Evolutionary conservation across 371 early-diverging fungal genomes (phyloP).

Genomic region (Fennellomyces sp.): DNA sequence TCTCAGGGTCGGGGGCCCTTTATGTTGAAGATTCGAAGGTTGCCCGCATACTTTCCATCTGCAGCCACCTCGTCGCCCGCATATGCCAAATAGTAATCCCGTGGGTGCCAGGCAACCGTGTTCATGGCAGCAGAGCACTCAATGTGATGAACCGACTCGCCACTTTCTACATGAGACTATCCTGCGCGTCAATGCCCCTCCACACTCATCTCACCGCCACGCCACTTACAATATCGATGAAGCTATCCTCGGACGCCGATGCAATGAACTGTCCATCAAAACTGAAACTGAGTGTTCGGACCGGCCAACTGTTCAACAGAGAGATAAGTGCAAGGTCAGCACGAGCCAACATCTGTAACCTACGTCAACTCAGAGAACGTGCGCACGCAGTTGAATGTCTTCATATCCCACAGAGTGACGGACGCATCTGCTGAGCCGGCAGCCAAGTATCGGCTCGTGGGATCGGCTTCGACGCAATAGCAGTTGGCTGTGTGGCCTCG

Average conservation of each 20-base stretch:
- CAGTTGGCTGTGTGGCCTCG: slow-evolving; percentile 83
- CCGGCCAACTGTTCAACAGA: slow-evolving; percentile 69
- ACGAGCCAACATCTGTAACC: slow-evolving; percentile 22
- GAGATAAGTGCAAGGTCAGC: no score
- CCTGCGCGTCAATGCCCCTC: neutral
- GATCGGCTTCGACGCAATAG: slow-evolving; percentile 85
- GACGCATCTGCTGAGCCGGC: slow-evolving; percentile 81
- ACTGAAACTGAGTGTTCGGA: slow-evolving; percentile 83
- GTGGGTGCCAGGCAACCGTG: slow-evolving; percentile 86
- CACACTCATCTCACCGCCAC: neutral
- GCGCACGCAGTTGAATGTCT: slow-evolving; percentile 63
- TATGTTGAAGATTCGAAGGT: slow-evolving; percentile 48
- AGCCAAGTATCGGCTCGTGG: slow-evolving; percentile 75
- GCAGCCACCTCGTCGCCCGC: slow-evolving; percentile 73
- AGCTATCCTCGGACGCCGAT: slow-evolving; percentile 79
- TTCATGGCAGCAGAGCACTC: slow-evolving; percentile 74
- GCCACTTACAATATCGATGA: slow-evolving; percentile 76
- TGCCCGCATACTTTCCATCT: slow-evolving; percentile 52
- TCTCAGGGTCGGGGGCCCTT: slow-evolving; percentile 24
- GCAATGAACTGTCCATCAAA: slow-evolving; percentile 85
- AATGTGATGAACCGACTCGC: slow-evolving; percentile 73
- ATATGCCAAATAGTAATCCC: slow-evolving; percentile 77
- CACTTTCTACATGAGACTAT: slow-evolving; percentile 77
- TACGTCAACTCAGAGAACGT: slow-evolving; percentile 75
- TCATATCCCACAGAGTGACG: slow-evolving; percentile 78